Conservation (phyloP, 768 basidiomycete species). For the Dentipellis fragilis region DNA sequence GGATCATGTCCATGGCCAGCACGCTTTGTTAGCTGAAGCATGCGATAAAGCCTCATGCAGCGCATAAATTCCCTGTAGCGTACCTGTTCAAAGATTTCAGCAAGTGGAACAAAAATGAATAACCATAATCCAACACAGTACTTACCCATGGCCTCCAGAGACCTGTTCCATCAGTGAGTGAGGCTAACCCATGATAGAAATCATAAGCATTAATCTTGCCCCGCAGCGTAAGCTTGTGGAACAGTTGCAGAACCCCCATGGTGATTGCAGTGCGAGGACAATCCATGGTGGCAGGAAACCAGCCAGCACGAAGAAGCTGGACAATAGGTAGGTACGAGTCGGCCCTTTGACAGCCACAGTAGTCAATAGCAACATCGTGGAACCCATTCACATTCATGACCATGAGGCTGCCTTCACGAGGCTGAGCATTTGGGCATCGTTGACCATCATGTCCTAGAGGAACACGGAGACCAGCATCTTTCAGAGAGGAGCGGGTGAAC, state of each 20-base stretch:
- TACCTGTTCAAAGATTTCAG: neutral
- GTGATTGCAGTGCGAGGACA: neutral
- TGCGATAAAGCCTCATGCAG: neutral
- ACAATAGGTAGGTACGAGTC: neutral
- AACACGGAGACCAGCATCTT: neutral
- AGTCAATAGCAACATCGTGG: neutral
- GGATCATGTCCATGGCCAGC: constrained; percentile 4
- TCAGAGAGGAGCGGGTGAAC: neutral
- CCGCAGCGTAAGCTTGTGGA: constrained; percentile 2
- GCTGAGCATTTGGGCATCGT: neutral
- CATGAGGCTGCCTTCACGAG: neutral
- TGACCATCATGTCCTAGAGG: neutral
- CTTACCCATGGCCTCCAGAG: neutral
- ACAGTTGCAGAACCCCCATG: neutral
- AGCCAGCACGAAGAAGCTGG: constrained; percentile 4
- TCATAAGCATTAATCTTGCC: constrained; percentile 3
- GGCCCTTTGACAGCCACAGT: neutral
- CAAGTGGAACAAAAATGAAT: neutral
- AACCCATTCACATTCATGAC: constrained; percentile 1
- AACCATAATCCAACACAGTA: too few relatives aligned
- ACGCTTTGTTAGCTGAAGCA: neutral
- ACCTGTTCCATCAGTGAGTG: neutral
- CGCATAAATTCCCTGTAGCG: constrained; percentile 1
- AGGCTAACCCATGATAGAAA: neutral
- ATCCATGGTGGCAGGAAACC: constrained; percentile 3